phyloP scores from a whole-genome alignment of 2,329 filamentous ascomycete species.

The Didymella arachidicola region DNA sequence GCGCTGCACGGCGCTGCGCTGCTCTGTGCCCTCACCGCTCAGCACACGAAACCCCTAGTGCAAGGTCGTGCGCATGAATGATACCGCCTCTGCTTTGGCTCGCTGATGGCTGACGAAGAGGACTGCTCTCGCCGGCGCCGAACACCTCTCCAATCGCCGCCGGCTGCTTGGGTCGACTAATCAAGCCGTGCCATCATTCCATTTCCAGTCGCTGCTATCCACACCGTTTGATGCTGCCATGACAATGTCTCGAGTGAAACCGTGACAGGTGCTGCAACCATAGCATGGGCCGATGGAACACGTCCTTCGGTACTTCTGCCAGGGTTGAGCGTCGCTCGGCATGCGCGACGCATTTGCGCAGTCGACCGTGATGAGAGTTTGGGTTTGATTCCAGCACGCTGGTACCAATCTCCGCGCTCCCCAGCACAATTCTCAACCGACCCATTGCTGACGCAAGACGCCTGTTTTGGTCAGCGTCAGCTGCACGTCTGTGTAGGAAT shows the following conservation, averaged over 20 bases:
- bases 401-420: slow-evolving; percentile 30
- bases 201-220: slow-evolving; percentile 14
- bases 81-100: slow-evolving; percentile 13
- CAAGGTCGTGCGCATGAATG: slow-evolving; percentile 15
- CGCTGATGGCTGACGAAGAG: slow-evolving; percentile 12
- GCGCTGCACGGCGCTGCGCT: not conserved
- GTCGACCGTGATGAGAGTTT: slow-evolving; percentile 22
- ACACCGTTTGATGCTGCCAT: slow-evolving; percentile 18
- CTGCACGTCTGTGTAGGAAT: slow-evolving; percentile 21
- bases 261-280: slow-evolving; percentile 21
- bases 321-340: slow-evolving; percentile 20
- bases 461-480: slow-evolving; percentile 21
- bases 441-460: slow-evolving; percentile 34
- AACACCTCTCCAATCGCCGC: slow-evolving; percentile 19
- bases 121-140: slow-evolving; percentile 16
- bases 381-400: slow-evolving; percentile 17
- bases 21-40: slow-evolving; percentile 18
- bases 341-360: slow-evolving; percentile 26
- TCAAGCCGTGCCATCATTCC: slow-evolving; percentile 19
- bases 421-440: slow-evolving; percentile 21
- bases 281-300: slow-evolving; percentile 6
- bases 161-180: slow-evolving; percentile 21
- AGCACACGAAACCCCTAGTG: slow-evolving; percentile 15
- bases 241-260: slow-evolving; percentile 17
- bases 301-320: slow-evolving; percentile 13